Percentiles rank a stretch among this genome's conserved stretches.
These are phyloP conservation scores for Claviceps purpurea DNA, from an alignment of 2,329 filamentous ascomycete species.

Conservation along the genomic window DNA sequence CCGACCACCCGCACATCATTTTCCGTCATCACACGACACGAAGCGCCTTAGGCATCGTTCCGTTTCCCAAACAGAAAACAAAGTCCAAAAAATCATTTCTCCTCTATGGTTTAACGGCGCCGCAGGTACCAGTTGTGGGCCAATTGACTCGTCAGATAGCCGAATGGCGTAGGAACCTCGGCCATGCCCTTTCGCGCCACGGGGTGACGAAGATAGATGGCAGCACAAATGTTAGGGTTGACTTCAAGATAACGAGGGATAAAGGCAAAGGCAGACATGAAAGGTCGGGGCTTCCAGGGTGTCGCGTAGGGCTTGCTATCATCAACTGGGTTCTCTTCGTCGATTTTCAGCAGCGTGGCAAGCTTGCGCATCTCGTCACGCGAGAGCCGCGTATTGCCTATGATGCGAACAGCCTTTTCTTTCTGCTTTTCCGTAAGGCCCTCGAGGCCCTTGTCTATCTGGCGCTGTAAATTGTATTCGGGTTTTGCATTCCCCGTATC, in stretches of 20 bases:
- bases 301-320: conserved; percentile 71
- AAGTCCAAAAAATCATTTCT: too few species aligned
- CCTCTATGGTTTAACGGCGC: conserved; percentile 42
- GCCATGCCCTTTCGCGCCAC: conserved; percentile 70
- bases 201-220: conserved; percentile 88
- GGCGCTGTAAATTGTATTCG: conserved; percentile 16
- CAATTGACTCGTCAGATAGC: conserved; percentile 55
- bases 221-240: conserved; percentile 91
- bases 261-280: conserved; percentile 86
- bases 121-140: conserved; percentile 92
- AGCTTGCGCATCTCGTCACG: conserved; percentile 41
- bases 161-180: conserved; percentile 77
- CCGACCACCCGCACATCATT: too few species aligned
- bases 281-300: conserved; percentile 77
- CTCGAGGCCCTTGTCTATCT: conserved; percentile 22
- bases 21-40: too few species aligned
- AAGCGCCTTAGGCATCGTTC: too few species aligned
- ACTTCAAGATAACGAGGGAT: conserved; percentile 94
- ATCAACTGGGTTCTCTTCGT: conserved; percentile 67
- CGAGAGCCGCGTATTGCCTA: conserved; percentile 22
- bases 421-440: conserved; percentile 19
- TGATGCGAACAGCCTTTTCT: conserved; percentile 20
- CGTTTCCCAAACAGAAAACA: too few species aligned
- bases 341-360: conserved; percentile 42
- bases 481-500: conserved; percentile 7